Percentiles rank a stretch among this genome's conserved stretches.
Evolutionary conservation across 2,329 filamentous ascomycete species (phyloP).

Genomic region (Fusarium sp.): DNA sequence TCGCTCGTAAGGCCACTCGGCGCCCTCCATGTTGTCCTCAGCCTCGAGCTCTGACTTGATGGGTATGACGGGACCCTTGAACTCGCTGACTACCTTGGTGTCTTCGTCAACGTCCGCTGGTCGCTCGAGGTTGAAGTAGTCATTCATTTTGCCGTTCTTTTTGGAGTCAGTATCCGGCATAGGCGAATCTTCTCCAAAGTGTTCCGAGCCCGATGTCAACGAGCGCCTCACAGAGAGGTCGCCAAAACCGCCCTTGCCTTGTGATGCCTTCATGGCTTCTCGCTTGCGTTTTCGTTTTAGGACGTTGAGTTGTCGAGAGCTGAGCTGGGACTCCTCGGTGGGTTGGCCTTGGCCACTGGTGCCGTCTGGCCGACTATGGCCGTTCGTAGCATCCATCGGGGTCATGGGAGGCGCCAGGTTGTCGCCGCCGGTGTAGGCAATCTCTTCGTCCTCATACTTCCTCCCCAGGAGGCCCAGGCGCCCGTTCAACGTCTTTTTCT

Average conservation of each 20-base stretch:
- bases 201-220: constrained; percentile 70
- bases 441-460: constrained; percentile 85
- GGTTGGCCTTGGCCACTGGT: constrained; percentile 52
- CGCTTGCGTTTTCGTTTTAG: constrained; percentile 94
- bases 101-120: constrained; percentile 85
- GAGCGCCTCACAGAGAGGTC: constrained; percentile 79
- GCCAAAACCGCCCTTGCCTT: constrained; percentile 89
- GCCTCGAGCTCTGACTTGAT: constrained; percentile 89
- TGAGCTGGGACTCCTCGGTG: constrained; percentile 77
- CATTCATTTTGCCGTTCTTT: constrained; percentile 73
- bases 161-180: constrained; percentile 62
- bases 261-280: constrained; percentile 84
- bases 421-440: constrained; percentile 67
- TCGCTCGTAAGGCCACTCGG: constrained; percentile 93
- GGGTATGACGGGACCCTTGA: constrained; percentile 83
- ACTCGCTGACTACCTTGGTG: constrained; percentile 91
- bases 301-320: constrained; percentile 93
- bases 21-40: constrained; percentile 79
- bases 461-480: constrained; percentile 87
- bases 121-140: constrained; percentile 92
- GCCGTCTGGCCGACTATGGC: constrained; percentile 49
- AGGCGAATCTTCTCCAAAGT: constrained; percentile 69
- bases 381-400: constrained; percentile 54
- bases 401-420: constrained; percentile 54
- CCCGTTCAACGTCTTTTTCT: constrained; percentile 87